Conservation (phyloP, 345 rosid genomes). For the Eucalyptus pauciflora region DNA sequence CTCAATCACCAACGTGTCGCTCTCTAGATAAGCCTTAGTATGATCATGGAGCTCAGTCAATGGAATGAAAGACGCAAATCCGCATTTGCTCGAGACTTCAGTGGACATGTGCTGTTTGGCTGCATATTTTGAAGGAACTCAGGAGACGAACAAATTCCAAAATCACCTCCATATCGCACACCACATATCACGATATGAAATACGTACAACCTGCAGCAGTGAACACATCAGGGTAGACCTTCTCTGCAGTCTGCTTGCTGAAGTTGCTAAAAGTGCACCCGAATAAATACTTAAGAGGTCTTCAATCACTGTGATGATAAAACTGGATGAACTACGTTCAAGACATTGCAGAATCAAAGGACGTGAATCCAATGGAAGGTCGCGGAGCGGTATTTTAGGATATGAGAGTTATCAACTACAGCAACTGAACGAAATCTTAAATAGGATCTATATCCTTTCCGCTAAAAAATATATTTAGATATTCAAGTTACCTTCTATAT, state of each 20-base stretch:
- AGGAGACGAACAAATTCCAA: no score
- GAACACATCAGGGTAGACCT: slow-evolving; percentile 25
- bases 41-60: neutral
- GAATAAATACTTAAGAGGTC: neutral
- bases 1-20: neutral
- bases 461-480: no score
- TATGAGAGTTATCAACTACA: neutral
- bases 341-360: neutral
- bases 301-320: no score
- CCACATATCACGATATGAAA: no score
- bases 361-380: neutral
- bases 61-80: neutral
- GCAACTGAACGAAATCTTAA: neutral
- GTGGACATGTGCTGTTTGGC: neutral
- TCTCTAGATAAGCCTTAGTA: neutral
- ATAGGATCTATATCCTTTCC: neutral
- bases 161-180: no score
- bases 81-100: neutral
- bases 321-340: neutral
- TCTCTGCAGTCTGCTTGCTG: slow-evolving; percentile 21
- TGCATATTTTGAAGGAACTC: neutral
- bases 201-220: slow-evolving; percentile 16
- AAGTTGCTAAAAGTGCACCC: slow-evolving; percentile 35
- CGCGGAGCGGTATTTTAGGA: neutral
- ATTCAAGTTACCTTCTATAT: neutral